Percentiles rank a stretch among this genome's conserved stretches.
Conservation (phyloP, 352 stramenopile species). For the Globisporangium sylvaticum region DNA sequence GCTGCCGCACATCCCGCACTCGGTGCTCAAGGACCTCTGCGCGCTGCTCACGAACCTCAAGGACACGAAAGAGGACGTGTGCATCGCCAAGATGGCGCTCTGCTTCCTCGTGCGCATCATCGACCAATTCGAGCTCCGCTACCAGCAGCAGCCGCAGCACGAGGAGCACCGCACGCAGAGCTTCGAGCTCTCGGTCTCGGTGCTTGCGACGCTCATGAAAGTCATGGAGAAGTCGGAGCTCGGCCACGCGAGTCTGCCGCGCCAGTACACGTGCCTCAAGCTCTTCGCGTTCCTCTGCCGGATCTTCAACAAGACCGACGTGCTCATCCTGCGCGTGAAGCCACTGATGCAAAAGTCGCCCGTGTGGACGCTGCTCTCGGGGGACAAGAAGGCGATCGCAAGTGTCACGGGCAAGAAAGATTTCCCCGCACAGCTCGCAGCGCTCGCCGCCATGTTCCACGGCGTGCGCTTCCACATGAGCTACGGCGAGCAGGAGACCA, state of each 20-base stretch:
- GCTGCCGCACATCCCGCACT: constrained; percentile 44
- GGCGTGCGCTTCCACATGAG: constrained; percentile 50
- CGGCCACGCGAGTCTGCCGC: constrained; percentile 37
- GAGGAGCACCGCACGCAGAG: constrained; percentile 31
- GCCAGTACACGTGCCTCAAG: constrained; percentile 48
- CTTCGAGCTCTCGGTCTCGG: constrained; percentile 41
- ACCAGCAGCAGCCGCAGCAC: constrained; percentile 12
- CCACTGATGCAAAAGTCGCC: constrained; percentile 53
- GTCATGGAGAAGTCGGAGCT: constrained; percentile 51
- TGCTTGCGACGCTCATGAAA: constrained; percentile 40
- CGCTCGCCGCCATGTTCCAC: constrained; percentile 49
- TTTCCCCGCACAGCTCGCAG: constrained; percentile 43
- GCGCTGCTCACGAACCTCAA: constrained; percentile 63
- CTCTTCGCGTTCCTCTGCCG: constrained; percentile 60
- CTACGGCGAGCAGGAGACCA: constrained; percentile 21
- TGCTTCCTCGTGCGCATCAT: constrained; percentile 57
- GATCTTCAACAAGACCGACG: constrained; percentile 44
- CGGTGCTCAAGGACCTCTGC: constrained; percentile 62
- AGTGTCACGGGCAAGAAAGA: constrained; percentile 47
- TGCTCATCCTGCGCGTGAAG: constrained; percentile 32
- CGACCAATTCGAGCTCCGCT: constrained; percentile 56
- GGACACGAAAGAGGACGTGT: constrained; percentile 81
- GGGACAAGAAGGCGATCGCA: constrained; percentile 47
- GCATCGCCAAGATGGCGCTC: constrained; percentile 55
- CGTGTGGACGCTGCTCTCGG: constrained; percentile 33